These are phyloP conservation scores for Metschnikowia picachoensis DNA, from an alignment of 805 yeast species.

Conservation along the genomic window DNA sequence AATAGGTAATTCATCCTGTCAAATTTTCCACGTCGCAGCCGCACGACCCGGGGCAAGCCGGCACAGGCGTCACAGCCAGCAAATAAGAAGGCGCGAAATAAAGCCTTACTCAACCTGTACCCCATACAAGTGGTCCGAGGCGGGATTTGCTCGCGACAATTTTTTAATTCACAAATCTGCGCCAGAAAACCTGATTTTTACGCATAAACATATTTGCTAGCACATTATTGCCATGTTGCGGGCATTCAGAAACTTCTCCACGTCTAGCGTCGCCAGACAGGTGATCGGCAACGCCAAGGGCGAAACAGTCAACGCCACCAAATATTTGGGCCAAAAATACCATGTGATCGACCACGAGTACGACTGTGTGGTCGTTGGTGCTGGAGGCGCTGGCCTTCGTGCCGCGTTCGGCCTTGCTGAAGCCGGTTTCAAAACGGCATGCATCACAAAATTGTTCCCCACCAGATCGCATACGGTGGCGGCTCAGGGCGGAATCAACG, in stretches of 20 bases:
- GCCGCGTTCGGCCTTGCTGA: slow-evolving; percentile 98
- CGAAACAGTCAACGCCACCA: slow-evolving; percentile 37
- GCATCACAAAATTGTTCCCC: slow-evolving; percentile 94
- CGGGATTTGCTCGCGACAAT: not conserved
- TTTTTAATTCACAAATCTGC: slow-evolving; percentile 3
- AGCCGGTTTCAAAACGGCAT: slow-evolving; percentile 96
- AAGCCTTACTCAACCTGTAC: slow-evolving; percentile 15
- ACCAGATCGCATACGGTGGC: slow-evolving; percentile 99
- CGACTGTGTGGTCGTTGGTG: slow-evolving; percentile 97
- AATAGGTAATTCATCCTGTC: too few relatives aligned
- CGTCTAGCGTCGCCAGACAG: slow-evolving; percentile 27
- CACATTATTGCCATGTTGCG: slow-evolving; percentile 14
- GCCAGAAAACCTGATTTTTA: too few relatives aligned
- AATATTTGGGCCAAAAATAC: slow-evolving; percentile 59
- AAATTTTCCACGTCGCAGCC: slow-evolving; percentile 1
- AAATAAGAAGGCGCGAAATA: slow-evolving; percentile 19
- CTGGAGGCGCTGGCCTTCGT: slow-evolving; percentile 98
- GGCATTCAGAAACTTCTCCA: slow-evolving; percentile 27
- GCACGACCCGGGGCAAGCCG: slow-evolving; percentile 10
- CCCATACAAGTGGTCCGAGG: slow-evolving; percentile 12
- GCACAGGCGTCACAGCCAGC: slow-evolving; percentile 11
- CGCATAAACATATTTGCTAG: not conserved
- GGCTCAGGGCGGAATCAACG: slow-evolving; percentile 99
- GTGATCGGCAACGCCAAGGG: slow-evolving; percentile 40
- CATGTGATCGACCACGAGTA: slow-evolving; percentile 96